These are phyloP conservation scores for Teratosphaeria nubilosa DNA, from an alignment of 2,329 filamentous ascomycete genomes.

Conservation along the genomic window DNA sequence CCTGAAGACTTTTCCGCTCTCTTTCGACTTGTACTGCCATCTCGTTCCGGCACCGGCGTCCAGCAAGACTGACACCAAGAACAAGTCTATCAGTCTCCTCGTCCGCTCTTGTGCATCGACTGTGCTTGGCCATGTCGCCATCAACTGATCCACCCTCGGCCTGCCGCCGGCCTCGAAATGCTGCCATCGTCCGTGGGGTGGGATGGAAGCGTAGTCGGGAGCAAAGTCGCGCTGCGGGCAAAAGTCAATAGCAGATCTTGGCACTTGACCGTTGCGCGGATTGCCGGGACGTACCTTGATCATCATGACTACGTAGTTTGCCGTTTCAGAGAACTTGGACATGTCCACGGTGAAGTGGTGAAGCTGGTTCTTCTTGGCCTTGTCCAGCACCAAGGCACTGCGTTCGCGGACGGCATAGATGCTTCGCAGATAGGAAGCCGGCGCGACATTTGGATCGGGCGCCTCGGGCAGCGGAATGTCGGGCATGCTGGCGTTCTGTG, in stretches of 20 bases:
- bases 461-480: conserved; percentile 74
- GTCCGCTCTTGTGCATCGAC: conserved; percentile 65
- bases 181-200: conserved; percentile 77
- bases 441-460: conserved; percentile 79
- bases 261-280: background rate
- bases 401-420: conserved; percentile 79
- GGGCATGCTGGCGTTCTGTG: conserved; percentile 34
- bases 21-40: conserved; percentile 88
- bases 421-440: conserved; percentile 82
- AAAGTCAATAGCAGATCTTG: background rate
- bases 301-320: conserved; percentile 79
- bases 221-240: conserved; percentile 54
- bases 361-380: conserved; percentile 66
- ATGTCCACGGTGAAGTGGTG: conserved; percentile 85
- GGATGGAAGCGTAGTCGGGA: conserved; percentile 61
- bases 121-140: conserved; percentile 57
- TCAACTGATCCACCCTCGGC: conserved; percentile 61
- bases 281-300: conserved; percentile 60
- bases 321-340: conserved; percentile 71
- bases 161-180: conserved; percentile 74
- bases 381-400: conserved; percentile 61
- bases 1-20: conserved; percentile 71
- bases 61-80: conserved; percentile 69
- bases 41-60: conserved; percentile 81
- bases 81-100: conserved; percentile 65